Conservation (phyloP, 257 asterid species). For the Knoxia roxburghii region DNA sequence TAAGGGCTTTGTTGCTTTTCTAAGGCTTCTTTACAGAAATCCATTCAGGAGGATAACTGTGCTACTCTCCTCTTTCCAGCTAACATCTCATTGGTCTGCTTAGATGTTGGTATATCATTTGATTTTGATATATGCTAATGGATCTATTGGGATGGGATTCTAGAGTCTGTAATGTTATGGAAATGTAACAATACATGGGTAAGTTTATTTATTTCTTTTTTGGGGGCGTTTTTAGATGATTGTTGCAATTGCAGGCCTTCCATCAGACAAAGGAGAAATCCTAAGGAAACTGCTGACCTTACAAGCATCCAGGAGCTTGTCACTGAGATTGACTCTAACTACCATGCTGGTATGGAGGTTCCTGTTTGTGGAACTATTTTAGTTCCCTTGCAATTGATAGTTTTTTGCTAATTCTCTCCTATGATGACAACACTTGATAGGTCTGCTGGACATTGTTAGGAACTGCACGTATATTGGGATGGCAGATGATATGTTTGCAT, state of each 20-base stretch:
- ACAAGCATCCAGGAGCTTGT: slow-evolving; percentile 82
- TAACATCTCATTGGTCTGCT: background rate
- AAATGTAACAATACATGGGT: background rate
- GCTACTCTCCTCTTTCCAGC: background rate
- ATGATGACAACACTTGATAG: slow-evolving; percentile 26
- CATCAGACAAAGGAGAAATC: slow-evolving; percentile 80
- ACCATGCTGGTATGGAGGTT: slow-evolving; percentile 57
- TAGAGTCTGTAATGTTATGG: background rate
- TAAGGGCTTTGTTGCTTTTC: background rate
- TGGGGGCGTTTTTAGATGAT: background rate
- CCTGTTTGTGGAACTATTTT: background rate
- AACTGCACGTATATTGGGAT: slow-evolving; percentile 87
- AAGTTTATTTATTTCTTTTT: background rate
- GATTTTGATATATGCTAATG: background rate
- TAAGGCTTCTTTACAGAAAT: background rate
- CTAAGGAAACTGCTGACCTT: slow-evolving; percentile 87
- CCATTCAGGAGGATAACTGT: background rate
- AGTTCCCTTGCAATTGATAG: background rate
- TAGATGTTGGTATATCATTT: background rate
- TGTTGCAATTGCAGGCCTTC: slow-evolving; percentile 50
- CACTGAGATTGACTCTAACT: slow-evolving; percentile 58
- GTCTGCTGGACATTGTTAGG: slow-evolving; percentile 74
- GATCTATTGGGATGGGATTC: background rate
- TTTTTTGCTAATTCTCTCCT: slow-evolving; percentile 4
- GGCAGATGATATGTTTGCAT: slow-evolving; percentile 85